Conservation (phyloP, 805 yeast species). For the Wickerhamomyces bisporus region DNA sequence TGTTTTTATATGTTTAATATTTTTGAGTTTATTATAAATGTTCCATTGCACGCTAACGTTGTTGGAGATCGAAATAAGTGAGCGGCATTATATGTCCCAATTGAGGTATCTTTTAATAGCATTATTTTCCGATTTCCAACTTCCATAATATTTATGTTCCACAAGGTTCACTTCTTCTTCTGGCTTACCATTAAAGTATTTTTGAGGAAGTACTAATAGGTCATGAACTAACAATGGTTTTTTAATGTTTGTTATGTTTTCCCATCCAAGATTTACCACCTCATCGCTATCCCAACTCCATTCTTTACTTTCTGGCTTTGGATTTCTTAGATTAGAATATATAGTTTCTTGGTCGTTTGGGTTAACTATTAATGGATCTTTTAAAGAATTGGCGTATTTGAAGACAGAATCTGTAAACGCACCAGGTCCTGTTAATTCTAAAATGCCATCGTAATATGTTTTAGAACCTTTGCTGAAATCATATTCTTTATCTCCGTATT, state of each 20-base stretch:
- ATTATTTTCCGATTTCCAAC: constrained; percentile 10
- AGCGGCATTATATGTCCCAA: no score
- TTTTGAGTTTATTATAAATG: neutral
- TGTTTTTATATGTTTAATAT: neutral
- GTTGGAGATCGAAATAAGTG: no score
- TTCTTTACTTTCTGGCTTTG: neutral
- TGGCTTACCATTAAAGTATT: constrained; percentile 4
- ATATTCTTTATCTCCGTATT: constrained; percentile 23
- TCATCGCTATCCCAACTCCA: neutral
- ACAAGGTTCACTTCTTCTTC: constrained; percentile 1
- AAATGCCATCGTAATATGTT: constrained; percentile 51
- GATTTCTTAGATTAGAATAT: neutral
- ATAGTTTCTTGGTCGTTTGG: neutral
- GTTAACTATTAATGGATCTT: neutral
- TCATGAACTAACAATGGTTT: constrained; percentile 3
- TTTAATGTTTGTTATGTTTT: constrained; percentile 5
- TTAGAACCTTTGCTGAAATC: constrained; percentile 46
- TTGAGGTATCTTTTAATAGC: no score
- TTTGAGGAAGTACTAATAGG: constrained; percentile 4
- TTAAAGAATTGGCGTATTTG: constrained; percentile 22
- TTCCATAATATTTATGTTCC: constrained; percentile 7
- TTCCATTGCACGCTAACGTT: no score
- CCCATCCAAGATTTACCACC: constrained; percentile 5
- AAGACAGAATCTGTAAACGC: constrained; percentile 43
- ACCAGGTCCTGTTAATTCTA: constrained; percentile 51